Conservation (phyloP, 75 land plant species). For the Pseudotsuga menziesii region DNA sequence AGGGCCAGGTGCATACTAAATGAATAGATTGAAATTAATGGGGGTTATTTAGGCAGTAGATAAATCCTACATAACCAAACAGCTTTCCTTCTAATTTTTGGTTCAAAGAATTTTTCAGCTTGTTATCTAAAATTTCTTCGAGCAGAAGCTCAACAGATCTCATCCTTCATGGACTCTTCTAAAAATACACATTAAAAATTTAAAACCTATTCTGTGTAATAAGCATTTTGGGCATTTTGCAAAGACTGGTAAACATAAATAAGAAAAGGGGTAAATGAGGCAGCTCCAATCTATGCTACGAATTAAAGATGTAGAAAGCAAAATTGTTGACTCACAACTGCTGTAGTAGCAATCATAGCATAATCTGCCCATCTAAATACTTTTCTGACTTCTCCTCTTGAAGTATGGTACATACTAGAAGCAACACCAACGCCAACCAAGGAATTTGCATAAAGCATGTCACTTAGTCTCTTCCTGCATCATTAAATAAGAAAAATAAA, state of each 20-base stretch:
- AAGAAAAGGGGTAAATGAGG: not conserved
- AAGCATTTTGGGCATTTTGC: too few relatives aligned
- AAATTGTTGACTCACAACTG: slow-evolving; percentile 51
- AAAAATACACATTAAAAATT: too few relatives aligned
- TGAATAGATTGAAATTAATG: not conserved
- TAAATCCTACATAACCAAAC: not conserved
- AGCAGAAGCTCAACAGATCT: not conserved
- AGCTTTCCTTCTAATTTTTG: not conserved
- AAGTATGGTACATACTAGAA: slow-evolving; percentile 82
- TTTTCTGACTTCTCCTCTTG: slow-evolving; percentile 70
- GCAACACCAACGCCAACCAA: slow-evolving; percentile 93
- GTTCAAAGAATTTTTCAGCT: not conserved
- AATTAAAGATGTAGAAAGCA: not conserved
- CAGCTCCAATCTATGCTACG: not conserved
- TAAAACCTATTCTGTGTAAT: too few relatives aligned
- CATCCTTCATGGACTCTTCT: too few relatives aligned
- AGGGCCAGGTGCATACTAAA: not conserved
- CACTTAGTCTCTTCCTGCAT: slow-evolving; percentile 63
- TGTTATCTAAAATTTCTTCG: not conserved
- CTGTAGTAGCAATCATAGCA: slow-evolving; percentile 91
- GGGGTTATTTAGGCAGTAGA: not conserved
- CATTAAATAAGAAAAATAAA: not conserved
- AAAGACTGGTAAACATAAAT: not conserved
- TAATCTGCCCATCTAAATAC: slow-evolving; percentile 88
- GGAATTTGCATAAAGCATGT: slow-evolving; percentile 76